Evolutionary conservation across 345 rosid genomes (phyloP).

Genomic region (Laguncularia racemosa): DNA sequence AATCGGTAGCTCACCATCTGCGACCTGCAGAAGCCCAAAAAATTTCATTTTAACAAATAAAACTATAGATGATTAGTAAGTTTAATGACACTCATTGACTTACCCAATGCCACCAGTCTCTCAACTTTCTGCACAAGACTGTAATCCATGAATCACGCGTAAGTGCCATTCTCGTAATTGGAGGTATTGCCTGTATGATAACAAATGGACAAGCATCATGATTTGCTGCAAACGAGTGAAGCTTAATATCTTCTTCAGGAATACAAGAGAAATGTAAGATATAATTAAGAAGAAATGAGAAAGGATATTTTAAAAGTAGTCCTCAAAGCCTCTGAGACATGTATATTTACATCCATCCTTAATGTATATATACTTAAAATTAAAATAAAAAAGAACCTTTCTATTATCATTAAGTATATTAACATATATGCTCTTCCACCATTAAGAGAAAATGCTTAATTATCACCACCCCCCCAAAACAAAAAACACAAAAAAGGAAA

Average conservation of each 20-base stretch:
- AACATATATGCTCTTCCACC: no score
- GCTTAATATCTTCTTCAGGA: background rate
- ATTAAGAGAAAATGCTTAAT: no score
- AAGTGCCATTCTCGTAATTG: constrained; percentile 88
- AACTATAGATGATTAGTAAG: constrained; percentile 11
- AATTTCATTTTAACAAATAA: constrained; percentile 8
- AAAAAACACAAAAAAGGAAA: no score
- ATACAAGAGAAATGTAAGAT: background rate
- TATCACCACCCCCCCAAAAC: no score
- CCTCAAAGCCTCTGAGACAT: no score
- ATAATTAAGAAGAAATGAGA: no score
- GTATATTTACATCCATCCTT: no score
- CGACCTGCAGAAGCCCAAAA: constrained; percentile 55
- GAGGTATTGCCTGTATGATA: constrained; percentile 73
- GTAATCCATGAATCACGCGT: constrained; percentile 99
- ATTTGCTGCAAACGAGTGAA: background rate
- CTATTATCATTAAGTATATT: no score
- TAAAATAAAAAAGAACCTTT: no score
- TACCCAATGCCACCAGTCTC: constrained; percentile 99
- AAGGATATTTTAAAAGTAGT: no score
- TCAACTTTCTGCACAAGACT: constrained; percentile 88
- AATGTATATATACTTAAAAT: no score
- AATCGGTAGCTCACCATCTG: constrained; percentile 95
- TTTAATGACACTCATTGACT: constrained; percentile 18
- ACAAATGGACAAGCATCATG: constrained; percentile 7